Base-by-base conservation (phyloP, 2,329 filamentous ascomycete species). In the Aspergillus sp. region DNA sequence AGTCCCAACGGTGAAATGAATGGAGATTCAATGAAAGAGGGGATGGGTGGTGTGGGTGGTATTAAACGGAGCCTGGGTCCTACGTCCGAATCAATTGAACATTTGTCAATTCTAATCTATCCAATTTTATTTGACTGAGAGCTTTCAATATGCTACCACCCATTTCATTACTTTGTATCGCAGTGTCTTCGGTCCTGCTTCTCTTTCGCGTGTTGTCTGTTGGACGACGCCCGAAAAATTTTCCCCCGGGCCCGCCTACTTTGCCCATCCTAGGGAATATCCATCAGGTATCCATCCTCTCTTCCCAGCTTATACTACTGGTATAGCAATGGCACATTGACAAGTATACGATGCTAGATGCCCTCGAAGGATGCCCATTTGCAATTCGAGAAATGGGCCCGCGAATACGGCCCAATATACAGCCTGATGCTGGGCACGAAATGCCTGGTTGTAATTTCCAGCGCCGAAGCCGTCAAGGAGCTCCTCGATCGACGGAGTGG, bases 361-460 rank as follows among this genome's bases (percentile, higher is more conserved):
- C 74, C 74, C 0, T 61, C 57, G 2, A 43, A 63, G 4, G 60
- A 73, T 28, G 56, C 57, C 0, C 71, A 77, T 46, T 50, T 73
- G 0, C 72, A 77, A 44, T 77, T 77, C 44, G 58, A 73, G 34
- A 72, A 74, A 55, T 79, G 77, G 77, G 73, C 75, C 0, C 52
- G 70, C 4, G 64, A 77, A 54, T 79, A 79, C 41, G 72, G 75
- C 0, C 73, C 75, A 0, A 56, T 80, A 0, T 79, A 75, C 55
- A 74, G 69, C 0, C 60, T 79, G 2, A 74, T 77, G 1, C 60
- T 78, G 0, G 76, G 77, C 1, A 72, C 71, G 0, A 68, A 71
- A 36, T 61, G 65, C 4, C 58, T 77, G 52, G 62, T 79, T 10
- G 71, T 79, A 0, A 57, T 80, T 0, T 72, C 66, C 0, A 70